These are phyloP conservation scores for Lachnellula subtilissima DNA, from an alignment of 2,329 filamentous ascomycete genomes.

Conservation along the genomic window DNA sequence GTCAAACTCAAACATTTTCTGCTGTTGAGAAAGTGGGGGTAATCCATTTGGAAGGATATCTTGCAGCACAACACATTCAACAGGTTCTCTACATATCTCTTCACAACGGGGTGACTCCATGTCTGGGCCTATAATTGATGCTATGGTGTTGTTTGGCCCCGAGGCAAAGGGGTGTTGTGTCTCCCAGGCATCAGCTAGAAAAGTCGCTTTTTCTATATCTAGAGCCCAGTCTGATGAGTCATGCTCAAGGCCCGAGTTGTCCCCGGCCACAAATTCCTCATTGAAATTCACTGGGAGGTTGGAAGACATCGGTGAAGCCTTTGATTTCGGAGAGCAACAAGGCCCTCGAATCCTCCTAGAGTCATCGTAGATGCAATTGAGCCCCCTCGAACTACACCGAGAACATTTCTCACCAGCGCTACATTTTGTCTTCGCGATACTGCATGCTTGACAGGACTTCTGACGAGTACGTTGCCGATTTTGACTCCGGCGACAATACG, in stretches of 20 bases:
- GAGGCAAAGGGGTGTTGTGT: background rate
- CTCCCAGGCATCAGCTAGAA: background rate
- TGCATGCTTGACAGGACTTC: slow-evolving; percentile 22
- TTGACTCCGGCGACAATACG: slow-evolving; percentile 19
- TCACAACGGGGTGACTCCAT: background rate
- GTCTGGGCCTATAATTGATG: background rate
- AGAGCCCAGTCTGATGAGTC: background rate
- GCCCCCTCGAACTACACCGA: slow-evolving; percentile 19
- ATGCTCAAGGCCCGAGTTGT: background rate
- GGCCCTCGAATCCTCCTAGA: background rate
- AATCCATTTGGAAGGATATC: background rate
- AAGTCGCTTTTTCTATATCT: background rate
- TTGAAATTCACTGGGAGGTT: background rate
- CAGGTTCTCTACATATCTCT: background rate
- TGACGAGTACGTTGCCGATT: slow-evolving; percentile 13
- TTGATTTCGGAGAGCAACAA: background rate
- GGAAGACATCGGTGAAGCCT: background rate
- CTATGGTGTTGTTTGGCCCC: background rate
- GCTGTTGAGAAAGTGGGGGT: background rate
- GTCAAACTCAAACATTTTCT: background rate
- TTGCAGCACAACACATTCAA: background rate
- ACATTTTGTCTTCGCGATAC: slow-evolving; percentile 25
- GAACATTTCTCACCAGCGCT: slow-evolving; percentile 18
- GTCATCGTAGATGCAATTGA: slow-evolving; percentile 20
- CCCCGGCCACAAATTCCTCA: background rate